Conservation (phyloP, 495 filamentous ascomycete genomes). For the Melanomma pulvis-pyrius region DNA sequence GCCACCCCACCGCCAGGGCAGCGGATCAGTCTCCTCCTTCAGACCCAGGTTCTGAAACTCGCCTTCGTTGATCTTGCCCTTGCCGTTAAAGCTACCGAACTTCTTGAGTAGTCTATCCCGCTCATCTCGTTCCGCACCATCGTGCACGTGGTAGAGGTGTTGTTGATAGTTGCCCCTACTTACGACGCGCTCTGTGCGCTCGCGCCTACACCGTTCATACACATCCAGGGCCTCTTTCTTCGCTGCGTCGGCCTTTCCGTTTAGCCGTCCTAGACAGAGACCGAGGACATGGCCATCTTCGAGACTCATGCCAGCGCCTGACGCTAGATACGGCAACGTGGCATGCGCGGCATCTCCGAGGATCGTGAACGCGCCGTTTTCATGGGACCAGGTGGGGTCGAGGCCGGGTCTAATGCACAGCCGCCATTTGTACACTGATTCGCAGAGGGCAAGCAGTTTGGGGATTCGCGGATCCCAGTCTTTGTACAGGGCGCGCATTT, state of each 20-base stretch:
- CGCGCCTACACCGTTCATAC: conserved; percentile 55
- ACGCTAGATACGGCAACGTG: conserved; percentile 35
- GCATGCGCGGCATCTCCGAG: conserved; percentile 41
- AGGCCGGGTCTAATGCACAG: conserved; percentile 33
- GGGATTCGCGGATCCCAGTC: conserved; percentile 54
- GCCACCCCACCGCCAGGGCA: conserved; percentile 34
- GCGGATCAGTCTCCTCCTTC: conserved; percentile 23
- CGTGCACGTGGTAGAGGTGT: conserved; percentile 56
- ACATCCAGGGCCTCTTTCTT: conserved; percentile 50
- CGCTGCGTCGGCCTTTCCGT: conserved; percentile 39
- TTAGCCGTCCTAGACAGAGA: conserved; percentile 48
- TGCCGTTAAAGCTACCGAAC: conserved; percentile 20
- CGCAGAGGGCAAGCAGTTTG: conserved; percentile 33
- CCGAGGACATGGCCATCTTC: conserved; percentile 35
- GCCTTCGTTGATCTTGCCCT: conserved; percentile 4
- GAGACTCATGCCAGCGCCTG: conserved; percentile 33
- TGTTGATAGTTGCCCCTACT: conserved; percentile 56
- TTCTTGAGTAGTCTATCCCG: conserved; percentile 45
- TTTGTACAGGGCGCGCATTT: conserved; percentile 66
- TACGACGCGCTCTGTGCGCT: conserved; percentile 56
- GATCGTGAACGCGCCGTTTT: conserved; percentile 30
- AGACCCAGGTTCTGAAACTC: conserved; percentile 5
- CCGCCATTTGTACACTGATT: conserved; percentile 38
- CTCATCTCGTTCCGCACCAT: conserved; percentile 56
- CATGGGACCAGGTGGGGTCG: conserved; percentile 34